Evolutionary conservation across 2,329 filamentous ascomycete species (phyloP).

Genomic region (Alternaria postmessia): DNA sequence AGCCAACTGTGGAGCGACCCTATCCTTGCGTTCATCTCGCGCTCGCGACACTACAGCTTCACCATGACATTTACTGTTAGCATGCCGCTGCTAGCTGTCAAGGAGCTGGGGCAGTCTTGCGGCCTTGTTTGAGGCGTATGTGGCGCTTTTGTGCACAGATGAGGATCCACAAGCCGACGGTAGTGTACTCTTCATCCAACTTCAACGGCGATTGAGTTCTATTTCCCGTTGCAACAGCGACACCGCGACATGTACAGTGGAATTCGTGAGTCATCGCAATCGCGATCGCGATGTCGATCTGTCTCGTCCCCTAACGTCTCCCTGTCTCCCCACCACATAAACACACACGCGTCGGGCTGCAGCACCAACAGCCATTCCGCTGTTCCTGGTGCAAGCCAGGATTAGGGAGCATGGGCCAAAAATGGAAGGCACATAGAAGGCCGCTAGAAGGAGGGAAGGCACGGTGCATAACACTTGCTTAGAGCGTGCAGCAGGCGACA

Average conservation of each 20-base stretch:
- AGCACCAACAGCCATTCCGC: slow-evolving; percentile 20
- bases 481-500: slow-evolving; percentile 30
- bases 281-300: not conserved
- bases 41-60: slow-evolving; percentile 37
- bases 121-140: slow-evolving; percentile 42
- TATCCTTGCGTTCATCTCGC: slow-evolving; percentile 44
- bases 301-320: not conserved
- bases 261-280: not conserved
- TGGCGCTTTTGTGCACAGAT: slow-evolving; percentile 43
- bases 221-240: not conserved
- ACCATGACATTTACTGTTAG: slow-evolving; percentile 38
- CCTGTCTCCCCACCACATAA: not conserved
- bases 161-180: slow-evolving; percentile 28
- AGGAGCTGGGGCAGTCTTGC: slow-evolving; percentile 42
- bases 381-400: slow-evolving; percentile 22
- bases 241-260: no score
- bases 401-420: slow-evolving; percentile 22
- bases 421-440: slow-evolving; percentile 35
- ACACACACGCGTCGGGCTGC: slow-evolving; percentile 6
- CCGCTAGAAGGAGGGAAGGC: slow-evolving; percentile 35
- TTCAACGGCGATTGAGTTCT: not conserved
- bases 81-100: slow-evolving; percentile 37
- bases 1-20: slow-evolving; percentile 36
- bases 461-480: slow-evolving; percentile 30
- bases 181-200: not conserved